Percentiles rank a stretch among this genome's conserved stretches.
Conservation (phyloP, 129 eudicot species). For the Flaveria ramosissima region DNA sequence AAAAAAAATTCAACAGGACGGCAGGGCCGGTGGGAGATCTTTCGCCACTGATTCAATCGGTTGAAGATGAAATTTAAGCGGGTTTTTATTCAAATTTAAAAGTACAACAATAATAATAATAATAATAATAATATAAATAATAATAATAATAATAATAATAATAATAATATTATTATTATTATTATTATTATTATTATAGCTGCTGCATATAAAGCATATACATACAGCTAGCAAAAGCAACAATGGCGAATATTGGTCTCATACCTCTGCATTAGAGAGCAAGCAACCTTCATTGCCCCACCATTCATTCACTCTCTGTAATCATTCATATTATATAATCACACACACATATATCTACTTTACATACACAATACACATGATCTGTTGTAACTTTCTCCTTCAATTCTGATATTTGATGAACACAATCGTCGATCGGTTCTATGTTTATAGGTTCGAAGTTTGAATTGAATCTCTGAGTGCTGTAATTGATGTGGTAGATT, state of each 20-base stretch:
- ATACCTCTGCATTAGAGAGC: constrained; percentile 25
- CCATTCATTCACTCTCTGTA: constrained; percentile 32
- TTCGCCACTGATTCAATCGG: too few species aligned
- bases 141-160: background rate
- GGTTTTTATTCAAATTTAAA: constrained; percentile 32
- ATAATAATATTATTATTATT: too few species aligned
- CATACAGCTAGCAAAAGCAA: constrained; percentile 41
- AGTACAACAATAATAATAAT: background rate
- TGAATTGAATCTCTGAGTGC: background rate
- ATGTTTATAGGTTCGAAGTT: background rate
- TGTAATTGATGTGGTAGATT: constrained; percentile 18
- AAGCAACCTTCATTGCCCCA: constrained; percentile 37
- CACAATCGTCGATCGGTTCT: constrained; percentile 1
- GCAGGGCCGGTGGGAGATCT: background rate
- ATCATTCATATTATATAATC: constrained; percentile 5
- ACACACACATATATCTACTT: background rate
- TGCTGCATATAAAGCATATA: constrained; percentile 42
- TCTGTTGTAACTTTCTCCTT: constrained; percentile 11
- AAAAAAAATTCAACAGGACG: constrained; percentile 6
- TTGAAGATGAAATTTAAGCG: constrained; percentile 28
- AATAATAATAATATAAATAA: background rate
- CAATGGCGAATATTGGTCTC: constrained; percentile 41
- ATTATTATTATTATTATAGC: too few species aligned
- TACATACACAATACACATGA: too few species aligned
- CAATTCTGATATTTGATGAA: constrained; percentile 26